Base-by-base conservation (phyloP, 2,329 filamentous ascomycete genomes). In the Pleurostoma richardsiae region DNA sequence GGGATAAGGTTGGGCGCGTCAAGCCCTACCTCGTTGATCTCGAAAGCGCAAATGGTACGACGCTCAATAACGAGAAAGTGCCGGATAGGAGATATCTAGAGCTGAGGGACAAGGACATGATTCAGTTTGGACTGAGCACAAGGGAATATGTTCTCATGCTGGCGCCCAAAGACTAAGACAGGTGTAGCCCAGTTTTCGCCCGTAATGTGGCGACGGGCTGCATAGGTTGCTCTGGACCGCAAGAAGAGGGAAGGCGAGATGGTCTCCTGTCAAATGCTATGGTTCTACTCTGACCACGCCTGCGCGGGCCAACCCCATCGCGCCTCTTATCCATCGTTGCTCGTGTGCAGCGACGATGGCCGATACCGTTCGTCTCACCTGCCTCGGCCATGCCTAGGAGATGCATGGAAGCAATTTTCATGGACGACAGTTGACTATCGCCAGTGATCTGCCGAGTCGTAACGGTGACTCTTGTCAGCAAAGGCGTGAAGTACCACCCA, bases 81-180 rank as follows among this genome's bases (percentile, higher is more conserved):
- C 86, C 88, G 2, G 76, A 80, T 10, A 87, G 87, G 59, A 78
- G 90, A 51, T 99, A 90, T 65, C 71, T 96, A 44, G 92, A 99
- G 67, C 68, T 97, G 47, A 79, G 85, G 62, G 86, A 94, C 63
- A 91, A 90, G 69, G 94, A 99, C 65, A 82, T 99, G 62, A 65
- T 99, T 48, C 82, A 82, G 60, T 95, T 99, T 68, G 94, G 91
- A 7, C 77, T 87, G 49, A 96, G 90, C 62, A 86, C 88, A 49
- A 81, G 90, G 58, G 94, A 99, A 68, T 99, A 97, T 65, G 90
- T 99, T n/a, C 66, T 97, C 49, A 94, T 97, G 88, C 76, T 96
- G 49, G 76, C 79, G 33, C 75, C 77, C 3, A 68, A 67, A 43
- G 64, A 69, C 41, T 77, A 55, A 61, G 36, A 36, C 8, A n/a